Base-by-base conservation (phyloP, 495 filamentous ascomycete genomes). In the Aspergillus wentii region DNA sequence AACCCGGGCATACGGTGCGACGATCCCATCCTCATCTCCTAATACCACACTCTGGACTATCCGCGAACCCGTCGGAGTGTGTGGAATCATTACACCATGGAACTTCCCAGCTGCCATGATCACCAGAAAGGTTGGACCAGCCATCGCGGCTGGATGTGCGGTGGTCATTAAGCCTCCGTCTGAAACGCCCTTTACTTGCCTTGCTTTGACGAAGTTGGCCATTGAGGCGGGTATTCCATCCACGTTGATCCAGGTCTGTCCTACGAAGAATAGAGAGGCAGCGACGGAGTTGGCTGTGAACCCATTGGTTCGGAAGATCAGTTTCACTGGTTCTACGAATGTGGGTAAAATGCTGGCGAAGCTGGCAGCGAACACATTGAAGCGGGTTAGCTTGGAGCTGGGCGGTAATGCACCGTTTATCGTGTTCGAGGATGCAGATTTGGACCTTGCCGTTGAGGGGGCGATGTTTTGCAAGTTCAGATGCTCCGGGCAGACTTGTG, bases 51-150 rank as follows among this genome's bases (percentile, higher is more conserved):
- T 61, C 6, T 32, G 61, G 8, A 61, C 59, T 0, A 27, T 62
- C 8, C 52, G 50, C 14, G 51, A 69, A 26, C 63, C 66, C 2
- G 33, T 64, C 14, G 66, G 65, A 11, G 60, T 67, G 1, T 56
- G 49, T 18, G 61, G 56, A 7, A 46, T 57, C 27, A 59, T 64
- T 17, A 59, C 57, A 1, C 57, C 60, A 3, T 92, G 88, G 87
- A 92, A 92, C 59, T 94, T 89, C 58, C 87, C 87, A 3, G 79
- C 80, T 5, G 87, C 87, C 13, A 92, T 92, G 85, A 80, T 89
- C 43, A 86, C 84, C 1, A 68, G 86, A 13, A 91, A 92, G 57
- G 72, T 86, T 37, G 86, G 74, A 6, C 62, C 72, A 2, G 72
- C 72, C 6, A 40, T 76, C 2, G 72, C 68, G 17, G 72, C 71